phyloP scores from a whole-genome alignment of 805 yeast genomes.

The Wickerhamiella parazyma region DNA sequence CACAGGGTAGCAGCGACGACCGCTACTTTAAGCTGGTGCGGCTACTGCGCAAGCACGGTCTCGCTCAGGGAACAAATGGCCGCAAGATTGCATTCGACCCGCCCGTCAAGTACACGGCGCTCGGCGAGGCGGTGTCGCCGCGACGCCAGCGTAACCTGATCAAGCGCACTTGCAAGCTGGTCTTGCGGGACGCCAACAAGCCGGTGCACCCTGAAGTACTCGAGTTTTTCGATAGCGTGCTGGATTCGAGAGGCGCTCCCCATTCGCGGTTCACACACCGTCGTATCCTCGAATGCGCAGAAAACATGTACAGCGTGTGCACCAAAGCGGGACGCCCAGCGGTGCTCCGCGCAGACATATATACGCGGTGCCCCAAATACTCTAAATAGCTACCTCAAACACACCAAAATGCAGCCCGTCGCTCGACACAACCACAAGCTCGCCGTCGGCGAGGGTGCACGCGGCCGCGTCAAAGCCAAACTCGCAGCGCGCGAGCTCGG shows the following conservation, averaged over 20 bases:
- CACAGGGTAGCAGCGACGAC: neutral
- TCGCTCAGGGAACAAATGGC: constrained; percentile 14
- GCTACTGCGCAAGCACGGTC: constrained; percentile 8
- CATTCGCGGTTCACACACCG: constrained; percentile 4
- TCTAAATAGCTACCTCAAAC: neutral
- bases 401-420: constrained; percentile 5
- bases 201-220: constrained; percentile 11
- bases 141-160: constrained; percentile 10
- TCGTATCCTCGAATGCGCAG: constrained; percentile 6
- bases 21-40: constrained; percentile 13
- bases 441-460: neutral
- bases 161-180: neutral
- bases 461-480: neutral
- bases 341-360: neutral
- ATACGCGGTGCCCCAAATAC: too few species aligned
- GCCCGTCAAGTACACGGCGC: neutral
- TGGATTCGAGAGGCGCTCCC: too few species aligned
- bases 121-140: constrained; percentile 9
- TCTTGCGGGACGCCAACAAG: constrained; percentile 9
- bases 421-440: neutral
- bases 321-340: too few species aligned
- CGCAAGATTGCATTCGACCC: constrained; percentile 16
- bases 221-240: constrained; percentile 2
- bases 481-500: neutral
- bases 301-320: constrained; percentile 5